phyloP scores from a whole-genome alignment of 768 basidiomycete genomes.

The Filobasidium floriforme region DNA sequence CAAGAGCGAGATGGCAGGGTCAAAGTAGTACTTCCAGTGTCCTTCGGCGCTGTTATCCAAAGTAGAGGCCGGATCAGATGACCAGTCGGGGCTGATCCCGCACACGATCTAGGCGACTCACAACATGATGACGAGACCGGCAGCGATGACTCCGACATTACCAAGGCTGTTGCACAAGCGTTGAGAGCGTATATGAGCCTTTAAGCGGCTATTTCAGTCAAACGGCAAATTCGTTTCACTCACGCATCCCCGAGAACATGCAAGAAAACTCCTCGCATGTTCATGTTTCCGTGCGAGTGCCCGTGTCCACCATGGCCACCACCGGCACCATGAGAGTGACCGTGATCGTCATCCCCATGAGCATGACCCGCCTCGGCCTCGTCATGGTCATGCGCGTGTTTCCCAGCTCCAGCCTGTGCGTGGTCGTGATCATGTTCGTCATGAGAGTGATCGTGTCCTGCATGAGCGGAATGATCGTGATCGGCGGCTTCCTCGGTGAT shows the following conservation, averaged over 20 bases:
- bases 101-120: slow-evolving; percentile 24
- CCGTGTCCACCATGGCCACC: slow-evolving; percentile 34
- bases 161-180: slow-evolving; percentile 52
- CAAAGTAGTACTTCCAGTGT: slow-evolving; percentile 81
- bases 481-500: slow-evolving; percentile 11
- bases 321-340: slow-evolving; percentile 26
- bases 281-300: slow-evolving; percentile 67
- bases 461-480: slow-evolving; percentile 29
- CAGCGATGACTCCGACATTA: slow-evolving; percentile 93
- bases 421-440: slow-evolving; percentile 45
- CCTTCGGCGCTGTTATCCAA: slow-evolving; percentile 53
- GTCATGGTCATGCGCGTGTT: slow-evolving; percentile 22
- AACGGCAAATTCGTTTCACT: slow-evolving; percentile 21
- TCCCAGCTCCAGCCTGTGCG: slow-evolving; percentile 7
- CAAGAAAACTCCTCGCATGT: slow-evolving; percentile 90
- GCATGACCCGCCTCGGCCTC: slow-evolving; percentile 21
- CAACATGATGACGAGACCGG: slow-evolving; percentile 90
- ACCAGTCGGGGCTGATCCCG: neutral
- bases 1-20: slow-evolving; percentile 84
- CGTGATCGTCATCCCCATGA: slow-evolving; percentile 16
- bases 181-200: slow-evolving; percentile 3
- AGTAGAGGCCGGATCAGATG: neutral
- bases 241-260: slow-evolving; percentile 91
- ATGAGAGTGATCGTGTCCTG: slow-evolving; percentile 39
- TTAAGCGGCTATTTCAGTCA: neutral